Conservation (phyloP, 257 asterid genomes). For the Solanum pinnatisectum region DNA sequence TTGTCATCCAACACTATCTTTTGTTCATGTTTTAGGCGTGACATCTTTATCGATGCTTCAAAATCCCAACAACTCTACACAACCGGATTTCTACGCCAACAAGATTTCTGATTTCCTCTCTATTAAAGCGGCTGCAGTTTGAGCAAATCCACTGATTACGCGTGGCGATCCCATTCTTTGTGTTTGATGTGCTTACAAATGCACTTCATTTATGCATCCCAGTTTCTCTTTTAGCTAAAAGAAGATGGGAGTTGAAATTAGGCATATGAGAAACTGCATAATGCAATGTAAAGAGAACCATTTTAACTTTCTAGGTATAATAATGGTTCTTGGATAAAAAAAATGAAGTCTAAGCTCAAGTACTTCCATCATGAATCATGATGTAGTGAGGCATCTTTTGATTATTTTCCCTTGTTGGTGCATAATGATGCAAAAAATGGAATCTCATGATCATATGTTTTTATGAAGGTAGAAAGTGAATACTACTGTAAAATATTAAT, state of each 20-base stretch:
- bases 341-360: neutral
- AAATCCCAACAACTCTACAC: slow-evolving; percentile 62
- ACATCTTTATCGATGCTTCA: slow-evolving; percentile 71
- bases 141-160: neutral
- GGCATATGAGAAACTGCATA: neutral
- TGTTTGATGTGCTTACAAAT: neutral
- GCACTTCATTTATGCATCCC: neutral
- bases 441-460: neutral
- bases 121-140: slow-evolving; percentile 61
- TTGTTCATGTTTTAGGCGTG: slow-evolving; percentile 41
- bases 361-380: neutral
- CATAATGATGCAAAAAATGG: neutral
- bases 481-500: neutral
- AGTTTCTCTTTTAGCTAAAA: neutral
- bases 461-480: neutral
- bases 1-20: neutral
- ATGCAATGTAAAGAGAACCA: neutral
- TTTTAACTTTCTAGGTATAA: neutral
- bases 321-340: neutral
- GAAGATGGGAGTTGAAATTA: neutral
- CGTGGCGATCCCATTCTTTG: neutral
- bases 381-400: neutral
- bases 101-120: slow-evolving; percentile 84
- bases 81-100: slow-evolving; percentile 86
- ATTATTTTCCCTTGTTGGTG: neutral